A percentile compares a stretch with the other conserved stretches of the same genome.
These are phyloP conservation scores for Trichoderma polysporum DNA, from an alignment of 2,329 filamentous ascomycete genomes.

Conservation along the genomic window DNA sequence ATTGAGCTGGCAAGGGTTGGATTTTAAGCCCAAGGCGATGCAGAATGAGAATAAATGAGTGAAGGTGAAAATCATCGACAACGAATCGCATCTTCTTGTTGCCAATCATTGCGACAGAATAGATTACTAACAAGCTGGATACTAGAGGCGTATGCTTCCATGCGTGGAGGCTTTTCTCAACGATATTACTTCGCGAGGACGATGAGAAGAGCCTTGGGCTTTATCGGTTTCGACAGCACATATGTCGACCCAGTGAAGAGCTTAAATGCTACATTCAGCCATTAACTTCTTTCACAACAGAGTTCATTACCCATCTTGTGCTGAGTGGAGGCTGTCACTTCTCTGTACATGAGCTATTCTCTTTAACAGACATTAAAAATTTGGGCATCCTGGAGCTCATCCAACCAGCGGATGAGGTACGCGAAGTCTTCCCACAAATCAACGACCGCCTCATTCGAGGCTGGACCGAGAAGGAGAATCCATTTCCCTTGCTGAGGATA, in stretches of 20 bases:
- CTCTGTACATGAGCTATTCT: constrained; percentile 40
- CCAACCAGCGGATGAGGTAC: constrained; percentile 35
- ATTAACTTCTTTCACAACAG: constrained; percentile 36
- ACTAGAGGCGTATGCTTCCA: constrained; percentile 39
- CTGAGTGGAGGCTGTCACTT: constrained; percentile 41
- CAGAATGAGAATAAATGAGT: neutral
- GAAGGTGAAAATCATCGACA: neutral
- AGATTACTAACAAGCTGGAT: constrained; percentile 1
- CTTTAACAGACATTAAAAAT: constrained; percentile 44
- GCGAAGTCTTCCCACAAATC: constrained; percentile 37
- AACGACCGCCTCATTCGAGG: constrained; percentile 47
- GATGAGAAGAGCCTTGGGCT: constrained; percentile 38
- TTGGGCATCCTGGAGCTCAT: constrained; percentile 50
- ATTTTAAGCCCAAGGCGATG: neutral
- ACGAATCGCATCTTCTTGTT: too few relatives aligned
- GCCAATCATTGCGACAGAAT: too few relatives aligned
- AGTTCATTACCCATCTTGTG: constrained; percentile 44
- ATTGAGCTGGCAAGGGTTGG: neutral
- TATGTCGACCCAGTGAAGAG: constrained; percentile 37
- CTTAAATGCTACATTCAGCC: constrained; percentile 41
- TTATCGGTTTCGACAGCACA: constrained; percentile 42
- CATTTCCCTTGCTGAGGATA: constrained; percentile 49
- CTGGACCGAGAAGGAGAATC: constrained; percentile 42
- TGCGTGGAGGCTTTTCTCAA: constrained; percentile 43
- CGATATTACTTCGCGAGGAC: constrained; percentile 34